phyloP scores from a whole-genome alignment of 805 yeast genomes.

The Candida mattraensis region DNA sequence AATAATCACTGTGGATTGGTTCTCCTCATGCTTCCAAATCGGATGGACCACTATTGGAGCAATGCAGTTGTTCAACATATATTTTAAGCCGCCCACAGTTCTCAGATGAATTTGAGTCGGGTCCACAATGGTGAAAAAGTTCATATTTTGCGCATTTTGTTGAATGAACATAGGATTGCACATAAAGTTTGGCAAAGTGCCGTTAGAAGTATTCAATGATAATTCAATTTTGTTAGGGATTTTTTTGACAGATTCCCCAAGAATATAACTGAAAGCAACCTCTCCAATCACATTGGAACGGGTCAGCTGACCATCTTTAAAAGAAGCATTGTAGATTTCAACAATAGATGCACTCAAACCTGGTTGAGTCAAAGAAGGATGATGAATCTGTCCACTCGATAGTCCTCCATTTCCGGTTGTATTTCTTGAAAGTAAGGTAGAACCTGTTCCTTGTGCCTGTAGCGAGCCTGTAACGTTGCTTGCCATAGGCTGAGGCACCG shows the following conservation, averaged over 20 bases:
- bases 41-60: conserved; percentile 77
- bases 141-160: conserved; percentile 30
- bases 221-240: conserved; percentile 45
- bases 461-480: conserved; percentile 23
- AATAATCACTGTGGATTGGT: conserved; percentile 82
- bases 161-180: conserved; percentile 57
- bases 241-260: conserved; percentile 30
- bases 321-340: conserved; percentile 77
- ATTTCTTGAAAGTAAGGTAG: conserved; percentile 35
- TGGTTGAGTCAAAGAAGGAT: conserved; percentile 50
- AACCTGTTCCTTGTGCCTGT: conserved; percentile 46
- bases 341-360: conserved; percentile 83
- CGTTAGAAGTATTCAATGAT: conserved; percentile 39
- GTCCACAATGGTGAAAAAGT: conserved; percentile 40
- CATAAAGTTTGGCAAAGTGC: conserved; percentile 44
- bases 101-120: conserved; percentile 55
- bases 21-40: conserved; percentile 85
- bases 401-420: conserved; percentile 35
- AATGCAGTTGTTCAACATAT: conserved; percentile 50
- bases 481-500: conserved; percentile 10
- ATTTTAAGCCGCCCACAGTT: conserved; percentile 81
- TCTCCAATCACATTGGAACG: conserved; percentile 78
- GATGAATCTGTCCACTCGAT: conserved; percentile 41
- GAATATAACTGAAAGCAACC: conserved; percentile 71
- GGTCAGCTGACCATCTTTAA: conserved; percentile 62